Evolutionary conservation across 2,329 filamentous ascomycete species (phyloP).

Genomic region (Purpureocillium lavendulum): DNA sequence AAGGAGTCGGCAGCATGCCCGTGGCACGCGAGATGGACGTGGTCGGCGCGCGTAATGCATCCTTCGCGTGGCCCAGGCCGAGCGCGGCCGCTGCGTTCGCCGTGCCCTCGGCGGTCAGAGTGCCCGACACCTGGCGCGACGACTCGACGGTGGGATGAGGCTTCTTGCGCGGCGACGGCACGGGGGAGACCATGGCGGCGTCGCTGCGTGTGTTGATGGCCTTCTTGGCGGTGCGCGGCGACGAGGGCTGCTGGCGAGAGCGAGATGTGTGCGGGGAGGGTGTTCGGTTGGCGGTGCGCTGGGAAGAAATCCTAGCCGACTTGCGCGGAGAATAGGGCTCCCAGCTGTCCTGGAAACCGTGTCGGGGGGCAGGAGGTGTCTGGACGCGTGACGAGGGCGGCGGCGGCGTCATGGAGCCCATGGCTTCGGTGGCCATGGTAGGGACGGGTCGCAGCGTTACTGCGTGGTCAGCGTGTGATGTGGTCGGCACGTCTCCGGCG

Average conservation of each 20-base stretch:
- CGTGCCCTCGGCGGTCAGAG: conserved; percentile 34
- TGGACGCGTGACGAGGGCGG: conserved; percentile 49
- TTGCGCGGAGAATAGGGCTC: conserved; percentile 67
- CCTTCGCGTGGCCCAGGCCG: conserved; percentile 21
- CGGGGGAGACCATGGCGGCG: conserved; percentile 31
- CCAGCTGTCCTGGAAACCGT: conserved; percentile 60
- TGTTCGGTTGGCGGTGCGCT: conserved; percentile 43
- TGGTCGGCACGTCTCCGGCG: background rate
- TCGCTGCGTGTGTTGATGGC: conserved; percentile 13
- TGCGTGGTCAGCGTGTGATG: background rate
- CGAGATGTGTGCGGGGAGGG: conserved; percentile 40
- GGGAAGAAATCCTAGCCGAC: conserved; percentile 54
- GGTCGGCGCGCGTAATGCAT: conserved; percentile 15
- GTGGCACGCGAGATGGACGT: conserved; percentile 23
- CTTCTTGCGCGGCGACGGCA: conserved; percentile 43
- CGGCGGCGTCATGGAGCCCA: conserved; percentile 47
- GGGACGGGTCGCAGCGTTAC: conserved; percentile 6
- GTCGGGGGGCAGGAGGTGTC: conserved; percentile 61
- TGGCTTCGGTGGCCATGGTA: conserved; percentile 18
- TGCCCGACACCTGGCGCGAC: conserved; percentile 37
- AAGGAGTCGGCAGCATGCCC: conserved; percentile 66
- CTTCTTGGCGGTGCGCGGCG: conserved; percentile 25
- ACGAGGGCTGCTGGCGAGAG: conserved; percentile 18
- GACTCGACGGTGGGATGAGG: conserved; percentile 36
- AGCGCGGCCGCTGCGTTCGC: conserved; percentile 34